Evolutionary conservation across 495 filamentous ascomycete species (phyloP), one percentile per base, ranked within the genome.

Genomic region (Podospora didyma): DNA sequence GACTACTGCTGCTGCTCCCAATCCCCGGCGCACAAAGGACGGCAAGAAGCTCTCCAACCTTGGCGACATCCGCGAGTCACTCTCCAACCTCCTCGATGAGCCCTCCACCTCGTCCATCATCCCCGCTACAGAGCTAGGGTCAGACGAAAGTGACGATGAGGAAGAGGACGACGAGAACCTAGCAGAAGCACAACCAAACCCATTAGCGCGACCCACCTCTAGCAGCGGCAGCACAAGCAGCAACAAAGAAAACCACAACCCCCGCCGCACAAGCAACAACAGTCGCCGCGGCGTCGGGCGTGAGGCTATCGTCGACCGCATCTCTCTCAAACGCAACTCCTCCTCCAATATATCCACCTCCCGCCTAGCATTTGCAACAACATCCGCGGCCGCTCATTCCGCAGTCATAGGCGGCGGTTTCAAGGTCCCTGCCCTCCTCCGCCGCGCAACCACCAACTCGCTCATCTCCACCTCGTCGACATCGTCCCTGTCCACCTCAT

Each of bases 11-110:
- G 55, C 58, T 3, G 22, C 35, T 44, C 56, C 62, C 51, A 37
- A 61, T 22, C 79, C 84, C 46, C 86, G 90, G 23, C 83, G 89
- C 21, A 89, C 85, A 14, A 79, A 79, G 45, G 69, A 75, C 21
- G 77, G 70, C 10, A 78, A 74, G 51, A 86, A 82, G 71, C 89
- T 84, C 17, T 75, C 84, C 7, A 85, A 83, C n/a, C 71, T 94
- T 12, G 79, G 81, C 34, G 90, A 95, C 61, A 86, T 96, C 67
- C 83, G 89, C 41, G 82, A 90, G 59, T 88, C 88, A 0, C 71
- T 96, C 1, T 92, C 88, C 37, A 88, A 87, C 71, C 78, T 96
- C 9, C 86, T 93, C 21, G 92, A 94, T 54, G 86, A 89, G 51
- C 79, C 83, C 16, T 64, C 51, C 47, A 57, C 65, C 0, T 67